Evolutionary conservation across 2,329 filamentous ascomycete genomes (phyloP).

Genomic region (Dactylellina cionopaga): DNA sequence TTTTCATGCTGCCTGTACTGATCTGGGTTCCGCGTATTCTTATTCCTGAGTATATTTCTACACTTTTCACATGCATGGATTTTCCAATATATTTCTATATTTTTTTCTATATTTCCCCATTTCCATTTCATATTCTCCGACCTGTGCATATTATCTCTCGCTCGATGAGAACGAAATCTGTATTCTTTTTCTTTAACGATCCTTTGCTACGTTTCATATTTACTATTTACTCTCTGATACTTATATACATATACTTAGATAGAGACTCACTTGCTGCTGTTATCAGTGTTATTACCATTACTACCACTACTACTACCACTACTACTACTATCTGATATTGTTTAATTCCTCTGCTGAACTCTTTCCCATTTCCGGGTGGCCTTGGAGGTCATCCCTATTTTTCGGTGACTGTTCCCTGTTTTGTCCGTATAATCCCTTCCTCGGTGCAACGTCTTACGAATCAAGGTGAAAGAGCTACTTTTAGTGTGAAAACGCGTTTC

Average conservation of each 20-base stretch:
- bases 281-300: no score
- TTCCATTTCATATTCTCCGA: not conserved
- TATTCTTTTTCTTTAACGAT: slow-evolving; percentile 4
- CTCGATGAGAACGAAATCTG: slow-evolving; percentile 7
- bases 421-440: not conserved
- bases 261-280: no score
- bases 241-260: slow-evolving; percentile 9
- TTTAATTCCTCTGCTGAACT: slow-evolving; percentile 9
- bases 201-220: not conserved
- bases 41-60: slow-evolving; percentile 7
- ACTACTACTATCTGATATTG: not conserved
- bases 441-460: no score
- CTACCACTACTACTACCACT: not conserved
- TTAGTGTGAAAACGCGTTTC: not conserved
- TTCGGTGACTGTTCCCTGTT: not conserved
- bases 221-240: not conserved
- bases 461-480: no score
- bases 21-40: slow-evolving; percentile 17
- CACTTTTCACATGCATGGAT: slow-evolving; percentile 1
- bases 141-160: slow-evolving; percentile 17
- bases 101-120: not conserved
- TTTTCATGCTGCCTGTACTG: slow-evolving; percentile 27
- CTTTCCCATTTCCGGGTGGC: slow-evolving; percentile 23
- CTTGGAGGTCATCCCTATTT: not conserved
- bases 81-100: not conserved